Conservation (phyloP, 192 early-diverging fungal genomes). For the Coemansia sp. region DNA sequence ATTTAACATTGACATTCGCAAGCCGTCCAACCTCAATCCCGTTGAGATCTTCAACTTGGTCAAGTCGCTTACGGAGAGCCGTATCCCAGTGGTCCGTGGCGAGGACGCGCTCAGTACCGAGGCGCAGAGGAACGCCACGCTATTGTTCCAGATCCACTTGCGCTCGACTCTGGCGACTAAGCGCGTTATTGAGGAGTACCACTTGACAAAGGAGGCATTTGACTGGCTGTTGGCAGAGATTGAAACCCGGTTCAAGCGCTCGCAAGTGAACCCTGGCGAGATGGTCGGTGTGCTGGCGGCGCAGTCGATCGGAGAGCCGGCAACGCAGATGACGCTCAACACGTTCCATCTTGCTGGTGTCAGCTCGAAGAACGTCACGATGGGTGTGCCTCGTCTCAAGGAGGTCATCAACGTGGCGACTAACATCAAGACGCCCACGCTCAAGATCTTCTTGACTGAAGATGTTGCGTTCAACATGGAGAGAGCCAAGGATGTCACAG, state of each 20-base stretch:
- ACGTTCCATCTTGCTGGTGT: slow-evolving; percentile 99
- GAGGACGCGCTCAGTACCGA: slow-evolving; percentile 81
- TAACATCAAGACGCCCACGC: slow-evolving; percentile 91
- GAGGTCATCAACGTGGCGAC: slow-evolving; percentile 99
- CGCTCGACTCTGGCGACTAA: slow-evolving; percentile 80
- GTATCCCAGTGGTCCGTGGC: slow-evolving; percentile 78
- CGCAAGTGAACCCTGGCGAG: slow-evolving; percentile 92
- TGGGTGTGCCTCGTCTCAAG: slow-evolving; percentile 97
- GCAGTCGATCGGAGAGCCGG: slow-evolving; percentile 98
- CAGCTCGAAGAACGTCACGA: slow-evolving; percentile 92
- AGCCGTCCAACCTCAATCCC: slow-evolving; percentile 86
- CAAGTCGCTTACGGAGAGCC: slow-evolving; percentile 65
- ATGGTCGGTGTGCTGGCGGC: slow-evolving; percentile 98
- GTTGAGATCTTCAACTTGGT: slow-evolving; percentile 75
- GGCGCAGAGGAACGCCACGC: slow-evolving; percentile 90
- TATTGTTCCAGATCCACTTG: slow-evolving; percentile 85
- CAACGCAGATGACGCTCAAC: slow-evolving; percentile 99
- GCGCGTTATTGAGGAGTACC: slow-evolving; percentile 88
- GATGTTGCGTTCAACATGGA: slow-evolving; percentile 74
- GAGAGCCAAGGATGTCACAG: slow-evolving; percentile 85
- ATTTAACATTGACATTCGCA: slow-evolving; percentile 78
- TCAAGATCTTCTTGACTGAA: slow-evolving; percentile 72
- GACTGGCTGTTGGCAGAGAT: slow-evolving; percentile 95
- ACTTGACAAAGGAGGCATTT: slow-evolving; percentile 82
- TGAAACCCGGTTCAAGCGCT: slow-evolving; percentile 83